Evolutionary conservation across 768 basidiomycete species (phyloP).

Genomic region (Rhodotorula toruloides): DNA sequence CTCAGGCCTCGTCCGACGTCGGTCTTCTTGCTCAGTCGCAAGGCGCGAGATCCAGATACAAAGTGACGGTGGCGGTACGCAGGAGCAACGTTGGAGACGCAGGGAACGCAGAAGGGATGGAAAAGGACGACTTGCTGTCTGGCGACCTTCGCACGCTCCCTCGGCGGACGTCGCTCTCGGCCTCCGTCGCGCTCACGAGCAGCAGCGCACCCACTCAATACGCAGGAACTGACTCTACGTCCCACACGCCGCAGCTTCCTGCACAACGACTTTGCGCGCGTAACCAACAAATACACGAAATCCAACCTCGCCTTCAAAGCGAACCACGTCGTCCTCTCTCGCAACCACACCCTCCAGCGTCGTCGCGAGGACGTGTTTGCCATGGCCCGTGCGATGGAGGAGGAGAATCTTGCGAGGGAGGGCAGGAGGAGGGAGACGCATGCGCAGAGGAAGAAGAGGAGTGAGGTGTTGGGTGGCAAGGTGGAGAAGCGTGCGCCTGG

Average conservation of each 20-base stretch:
- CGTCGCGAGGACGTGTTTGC: slow-evolving; percentile 17
- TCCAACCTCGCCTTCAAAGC: slow-evolving; percentile 19
- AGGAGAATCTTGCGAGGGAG: not conserved
- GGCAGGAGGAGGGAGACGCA: slow-evolving; percentile 1
- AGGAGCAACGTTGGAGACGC: no score
- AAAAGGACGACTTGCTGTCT: no score
- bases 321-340: slow-evolving; percentile 14
- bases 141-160: no score
- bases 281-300: slow-evolving; percentile 19
- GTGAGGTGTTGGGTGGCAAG: not conserved
- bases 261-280: slow-evolving; percentile 21
- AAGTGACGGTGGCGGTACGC: no score
- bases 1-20: no score
- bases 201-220: no score
- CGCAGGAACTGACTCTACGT: no score
- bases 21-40: no score
- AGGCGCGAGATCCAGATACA: no score
- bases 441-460: not conserved
- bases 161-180: no score
- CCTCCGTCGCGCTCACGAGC: no score
- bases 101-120: no score
- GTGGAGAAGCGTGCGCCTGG: slow-evolving; percentile 25
- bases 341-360: slow-evolving; percentile 9
- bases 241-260: slow-evolving; percentile 22
- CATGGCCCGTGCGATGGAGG: slow-evolving; percentile 22